Base-by-base conservation (phyloP, 2,329 filamentous ascomycete species). In the Ilyonectria mors-panacis region DNA sequence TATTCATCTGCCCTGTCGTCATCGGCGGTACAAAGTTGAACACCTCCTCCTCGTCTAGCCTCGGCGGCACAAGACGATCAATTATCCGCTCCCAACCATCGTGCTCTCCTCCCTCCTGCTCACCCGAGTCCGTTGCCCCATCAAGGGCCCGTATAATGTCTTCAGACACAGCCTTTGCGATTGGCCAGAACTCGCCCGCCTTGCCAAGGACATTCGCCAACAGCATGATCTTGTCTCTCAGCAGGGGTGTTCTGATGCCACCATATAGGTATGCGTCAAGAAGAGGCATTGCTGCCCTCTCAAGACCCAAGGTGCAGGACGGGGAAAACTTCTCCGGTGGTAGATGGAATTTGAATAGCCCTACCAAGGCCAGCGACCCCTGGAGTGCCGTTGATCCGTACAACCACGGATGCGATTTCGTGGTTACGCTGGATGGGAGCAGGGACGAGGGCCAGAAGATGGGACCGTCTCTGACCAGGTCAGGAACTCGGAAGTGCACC, bases 281-380 rank as follows among this genome's bases (percentile, higher is more conserved):
- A 26, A 76, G 54, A 33, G 70, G 60, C 10, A 62, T 23, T 1
- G 48, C 57, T 6, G 65, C 71, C 42, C 54, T 62, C 42, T 67
- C 59, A 10, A 76, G 54, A 4, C 72, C 67, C n/a, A 66, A 48
- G 7, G 73, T 63, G 21, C 72, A 76, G 1, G 74, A 69, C 2
- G 74, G 74, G 9, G 74, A 76, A 23, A 72, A 28, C 12, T 73
- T 75, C 37, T 72, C 63, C 12, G 73, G 63, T 5, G 56, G 50
- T 8, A 75, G 39, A 8, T 57, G 54, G 9, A 55, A 51, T 6
- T 66, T 70, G 53, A 76, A 71, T 9, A 76, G 63, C 17, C 63
- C 54, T 13, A 73, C 47, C 2, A 76, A 53, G 2, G 59, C 65
- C 4, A 76, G 50, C 3, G 73, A 66, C 13, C 63, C 63, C 19